Evolutionary conservation across 2,329 filamentous ascomycete species (phyloP), one percentile per base, ranked within the genome.

Genomic region (Ophiobolus disseminans): DNA sequence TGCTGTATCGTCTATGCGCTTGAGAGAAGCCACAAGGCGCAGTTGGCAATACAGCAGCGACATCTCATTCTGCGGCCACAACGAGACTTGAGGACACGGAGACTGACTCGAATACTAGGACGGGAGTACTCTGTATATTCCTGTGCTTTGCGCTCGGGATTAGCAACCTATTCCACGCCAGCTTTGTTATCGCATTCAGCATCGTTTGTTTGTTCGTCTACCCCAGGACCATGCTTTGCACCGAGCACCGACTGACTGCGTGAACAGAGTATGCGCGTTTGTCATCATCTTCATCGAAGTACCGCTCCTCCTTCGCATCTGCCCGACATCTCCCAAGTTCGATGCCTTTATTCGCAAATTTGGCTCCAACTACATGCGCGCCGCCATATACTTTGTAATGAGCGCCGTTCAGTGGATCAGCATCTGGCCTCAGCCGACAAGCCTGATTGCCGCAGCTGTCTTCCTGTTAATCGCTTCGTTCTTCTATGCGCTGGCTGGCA

Each of bases 351-450:
- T 99, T 75, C 91, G 93, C 75, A 87, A 85, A 68, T 90, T 99
- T 80, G 91, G 91, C 57, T 96, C 92, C 50, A 97, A 97, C 80
- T 97, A 92, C 80, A 95, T 94, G 87, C 91, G 94, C 76, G 93
- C 93, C 16, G 88, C 80, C 48, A 88, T 96, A 70, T 99, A 99
- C 76, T 76, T 78, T 48, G 77, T 84, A 71, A 93, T 97, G 89
- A 89, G 85, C 63, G 69, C 87, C 40, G 74, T 96, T 36, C 91
- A 97, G 75, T 97, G 90, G 84, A 78, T 96, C 50, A 95, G 90
- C 72, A 78, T 92, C 56, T 80, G 89, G 52, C 62, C 68, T 4
- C 72, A 76, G 37, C 73, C 82, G 8, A 90, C 87, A 40, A 90
- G 86, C 68, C 78, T 99, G 73, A 89, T 99, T 60, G 94, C 90